Evolutionary conservation across 2,329 filamentous ascomycete species (phyloP), one percentile per base, ranked within the genome.

Genomic region (Didymella glomerata): DNA sequence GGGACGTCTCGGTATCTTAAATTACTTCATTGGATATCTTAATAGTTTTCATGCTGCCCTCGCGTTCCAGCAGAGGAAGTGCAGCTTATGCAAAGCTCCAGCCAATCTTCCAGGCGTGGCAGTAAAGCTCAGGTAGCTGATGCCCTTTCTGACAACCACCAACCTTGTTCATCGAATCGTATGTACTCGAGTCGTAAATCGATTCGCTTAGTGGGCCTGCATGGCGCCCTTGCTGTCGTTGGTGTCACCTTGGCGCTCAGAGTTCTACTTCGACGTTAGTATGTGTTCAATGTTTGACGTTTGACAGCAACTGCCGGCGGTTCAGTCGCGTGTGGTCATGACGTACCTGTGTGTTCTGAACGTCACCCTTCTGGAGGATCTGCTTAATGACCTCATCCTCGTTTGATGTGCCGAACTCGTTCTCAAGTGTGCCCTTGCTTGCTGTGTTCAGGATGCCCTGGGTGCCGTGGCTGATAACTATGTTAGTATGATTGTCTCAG

Each of bases 401-500:
- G 54, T 88, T 83, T 68, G 84, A 80, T 14, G 92, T 94, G 68
- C 91, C 92, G 69, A 99, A 99, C 81, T 98, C 93, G 67, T 88
- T 90, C 73, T 95, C 89, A 4, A 99, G 84, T 46, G 83, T 83
- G 42, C 83, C 79, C 66, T 96, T 91, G 68, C 91, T 90, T 9
- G 93, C 93, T 10, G 82, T 80, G 73, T 97, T 90, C 42, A 90
- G 82, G 59, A 88, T 85, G 56, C 94, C 94, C 77, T 97, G 92
- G 44, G 86, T 87, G 66, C 94, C 94, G 77, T 97, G 93, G 78
- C 93, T 96, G 59, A 60, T 54, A 16, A 13, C 3, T 1, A 9
- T 20, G 46, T 48, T 51, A 55, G 52, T n/a, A 13, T 28, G 10
- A 11, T 27, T 14, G 2, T 22, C 11, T 4, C 27, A 36, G 36